These are phyloP conservation scores for Naganishia liquefaciens DNA, from an alignment of 1,284 basidiomycete species.

Conservation along the genomic window DNA sequence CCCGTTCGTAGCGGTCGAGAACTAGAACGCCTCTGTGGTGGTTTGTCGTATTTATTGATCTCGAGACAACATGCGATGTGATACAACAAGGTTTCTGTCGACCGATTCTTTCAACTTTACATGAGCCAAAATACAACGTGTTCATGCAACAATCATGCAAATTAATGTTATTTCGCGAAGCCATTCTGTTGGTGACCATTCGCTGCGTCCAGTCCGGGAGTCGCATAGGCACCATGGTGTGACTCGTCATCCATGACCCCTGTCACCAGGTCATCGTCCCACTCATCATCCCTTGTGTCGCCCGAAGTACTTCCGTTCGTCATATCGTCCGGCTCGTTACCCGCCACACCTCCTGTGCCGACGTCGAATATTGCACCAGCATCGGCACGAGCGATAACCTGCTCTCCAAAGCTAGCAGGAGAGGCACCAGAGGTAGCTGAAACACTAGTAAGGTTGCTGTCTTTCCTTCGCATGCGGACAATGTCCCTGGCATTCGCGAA, in stretches of 20 bases:
- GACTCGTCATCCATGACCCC: constrained; percentile 31
- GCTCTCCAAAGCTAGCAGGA: constrained; percentile 11
- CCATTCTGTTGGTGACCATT: too few relatives aligned
- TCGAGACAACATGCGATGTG: too few relatives aligned
- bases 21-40: too few relatives aligned
- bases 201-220: too few relatives aligned
- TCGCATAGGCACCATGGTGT: background rate
- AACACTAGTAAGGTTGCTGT: constrained; percentile 2
- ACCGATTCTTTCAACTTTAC: too few relatives aligned
- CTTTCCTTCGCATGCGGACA: constrained; percentile 15
- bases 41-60: too few relatives aligned
- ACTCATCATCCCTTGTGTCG: constrained; percentile 20
- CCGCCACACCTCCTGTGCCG: background rate
- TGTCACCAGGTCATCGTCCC: constrained; percentile 31
- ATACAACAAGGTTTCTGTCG: too few relatives aligned
- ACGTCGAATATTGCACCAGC: constrained; percentile 18
- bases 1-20: too few relatives aligned
- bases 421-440: constrained; percentile 9
- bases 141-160: too few relatives aligned
- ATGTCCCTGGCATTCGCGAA: constrained; percentile 4
- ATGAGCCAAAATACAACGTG: too few relatives aligned
- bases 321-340: constrained; percentile 15
- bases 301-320: constrained; percentile 11
- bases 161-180: too few relatives aligned
- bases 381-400: background rate